phyloP scores from a whole-genome alignment of 345 rosid genomes.

The Xanthoceras sorbifolium region DNA sequence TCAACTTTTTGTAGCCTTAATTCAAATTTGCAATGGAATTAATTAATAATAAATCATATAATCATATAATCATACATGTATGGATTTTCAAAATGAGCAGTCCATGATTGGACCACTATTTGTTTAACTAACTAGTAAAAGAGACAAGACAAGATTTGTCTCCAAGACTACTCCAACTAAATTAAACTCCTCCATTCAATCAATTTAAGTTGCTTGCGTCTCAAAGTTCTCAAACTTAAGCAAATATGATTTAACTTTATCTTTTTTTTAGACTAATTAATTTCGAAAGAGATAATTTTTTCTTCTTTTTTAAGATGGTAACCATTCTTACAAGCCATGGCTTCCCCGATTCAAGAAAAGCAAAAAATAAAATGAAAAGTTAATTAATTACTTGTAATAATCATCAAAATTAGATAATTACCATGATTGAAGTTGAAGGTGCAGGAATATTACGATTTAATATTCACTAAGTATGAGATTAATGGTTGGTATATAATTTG shows the following conservation, averaged over 20 bases:
- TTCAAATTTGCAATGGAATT: not conserved
- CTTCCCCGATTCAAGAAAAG: not conserved
- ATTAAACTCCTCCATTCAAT: slow-evolving; percentile 18
- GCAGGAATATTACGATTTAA: not conserved
- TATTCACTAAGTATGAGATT: no score
- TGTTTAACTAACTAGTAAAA: not conserved
- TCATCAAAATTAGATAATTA: not conserved
- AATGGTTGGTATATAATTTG: no score
- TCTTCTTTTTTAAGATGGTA: slow-evolving; percentile 8
- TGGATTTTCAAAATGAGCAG: not conserved
- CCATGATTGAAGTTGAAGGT: not conserved
- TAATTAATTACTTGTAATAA: not conserved
- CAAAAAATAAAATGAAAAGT: slow-evolving; percentile 3
- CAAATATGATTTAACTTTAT: slow-evolving; percentile 21
- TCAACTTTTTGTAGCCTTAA: not conserved
- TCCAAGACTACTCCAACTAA: slow-evolving; percentile 15
- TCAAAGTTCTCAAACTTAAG: slow-evolving; percentile 26
- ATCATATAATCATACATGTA: not conserved
- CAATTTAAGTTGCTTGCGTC: slow-evolving; percentile 28
- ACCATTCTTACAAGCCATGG: slow-evolving; percentile 12
- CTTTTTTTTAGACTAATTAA: not conserved
- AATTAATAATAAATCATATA: not conserved
- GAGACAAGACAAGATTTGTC: not conserved
- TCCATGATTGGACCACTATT: not conserved
- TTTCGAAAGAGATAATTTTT: not conserved